Evolutionary conservation across 2,329 filamentous ascomycete species (phyloP).

Genomic region (Erysiphe neolycopersici): DNA sequence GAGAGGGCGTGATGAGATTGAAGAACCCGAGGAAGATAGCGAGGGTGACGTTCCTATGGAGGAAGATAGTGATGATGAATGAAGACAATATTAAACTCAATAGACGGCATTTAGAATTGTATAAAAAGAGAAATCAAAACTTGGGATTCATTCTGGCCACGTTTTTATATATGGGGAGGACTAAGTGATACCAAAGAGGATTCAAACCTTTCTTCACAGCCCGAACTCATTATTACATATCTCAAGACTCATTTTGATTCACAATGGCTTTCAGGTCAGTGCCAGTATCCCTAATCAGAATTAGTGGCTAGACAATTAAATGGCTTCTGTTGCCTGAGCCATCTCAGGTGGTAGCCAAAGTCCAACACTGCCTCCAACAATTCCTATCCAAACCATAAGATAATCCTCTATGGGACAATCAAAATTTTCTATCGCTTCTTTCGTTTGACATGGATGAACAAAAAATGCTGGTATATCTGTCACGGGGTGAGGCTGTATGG

Average conservation of each 20-base stretch:
- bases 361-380: constrained; percentile 57
- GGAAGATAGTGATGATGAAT: constrained; percentile 21
- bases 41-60: constrained; percentile 36
- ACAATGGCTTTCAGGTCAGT: too few relatives aligned
- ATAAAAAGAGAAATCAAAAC: neutral
- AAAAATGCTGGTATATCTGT: constrained; percentile 62
- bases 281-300: too few relatives aligned
- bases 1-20: constrained; percentile 34
- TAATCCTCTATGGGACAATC: constrained; percentile 37
- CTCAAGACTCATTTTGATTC: too few relatives aligned
- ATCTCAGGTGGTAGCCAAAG: constrained; percentile 51
- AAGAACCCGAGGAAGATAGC: constrained; percentile 46
- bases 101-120: neutral
- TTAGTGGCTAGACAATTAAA: too few relatives aligned
- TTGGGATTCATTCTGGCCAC: too few relatives aligned
- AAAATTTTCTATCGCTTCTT: constrained; percentile 48
- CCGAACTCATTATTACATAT: too few relatives aligned
- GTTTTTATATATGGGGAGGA: too few relatives aligned
- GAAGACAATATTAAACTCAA: neutral
- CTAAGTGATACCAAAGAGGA: too few relatives aligned
- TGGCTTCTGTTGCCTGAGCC: constrained; percentile 13
- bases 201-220: too few relatives aligned
- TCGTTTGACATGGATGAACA: constrained; percentile 75
- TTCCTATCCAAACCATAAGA: constrained; percentile 68
- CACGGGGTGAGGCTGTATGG: constrained; percentile 34